Conservation (phyloP, 83 land plant genomes). For the Picea abies region DNA sequence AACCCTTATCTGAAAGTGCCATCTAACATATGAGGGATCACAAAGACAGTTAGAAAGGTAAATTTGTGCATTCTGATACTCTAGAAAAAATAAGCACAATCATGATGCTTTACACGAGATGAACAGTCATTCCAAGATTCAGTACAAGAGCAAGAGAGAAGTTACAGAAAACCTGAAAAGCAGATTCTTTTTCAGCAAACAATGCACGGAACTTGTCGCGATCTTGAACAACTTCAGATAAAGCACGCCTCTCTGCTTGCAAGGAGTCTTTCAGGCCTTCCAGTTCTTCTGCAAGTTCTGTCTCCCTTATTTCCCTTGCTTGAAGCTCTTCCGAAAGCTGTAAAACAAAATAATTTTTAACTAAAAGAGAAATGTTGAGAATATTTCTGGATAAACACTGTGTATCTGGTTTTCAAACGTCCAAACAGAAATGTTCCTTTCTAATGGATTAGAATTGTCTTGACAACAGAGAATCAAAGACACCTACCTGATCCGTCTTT, state of each 20-base stretch:
- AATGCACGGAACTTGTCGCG: constrained; percentile 49
- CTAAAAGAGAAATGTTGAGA: constrained; percentile 3
- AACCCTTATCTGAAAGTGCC: neutral
- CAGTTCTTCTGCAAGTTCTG: constrained; percentile 74
- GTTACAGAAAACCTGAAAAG: constrained; percentile 60
- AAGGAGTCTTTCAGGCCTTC: constrained; percentile 68
- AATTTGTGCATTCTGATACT: neutral
- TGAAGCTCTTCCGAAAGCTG: constrained; percentile 84
- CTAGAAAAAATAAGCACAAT: neutral
- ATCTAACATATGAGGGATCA: neutral
- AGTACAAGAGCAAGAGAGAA: neutral
- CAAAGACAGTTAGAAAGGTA: neutral
- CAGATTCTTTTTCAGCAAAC: constrained; percentile 73
- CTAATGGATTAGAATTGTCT: no score
- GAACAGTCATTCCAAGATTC: neutral
- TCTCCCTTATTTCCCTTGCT: constrained; percentile 63
- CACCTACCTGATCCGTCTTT: constrained; percentile 63
- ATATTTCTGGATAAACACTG: no score
- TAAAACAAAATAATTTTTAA: constrained; percentile 15
- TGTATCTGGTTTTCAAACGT: no score
- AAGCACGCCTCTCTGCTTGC: constrained; percentile 53
- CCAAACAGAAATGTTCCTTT: no score
- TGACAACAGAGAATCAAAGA: neutral
- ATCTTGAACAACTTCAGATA: constrained; percentile 57
- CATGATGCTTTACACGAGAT: constrained; percentile 1